A percentile compares a stretch with the other conserved stretches of the same genome.
These are phyloP conservation scores for Bryum argenteum DNA, from an alignment of 225 moss, liverwort and hornwort species.

Conservation along the genomic window DNA sequence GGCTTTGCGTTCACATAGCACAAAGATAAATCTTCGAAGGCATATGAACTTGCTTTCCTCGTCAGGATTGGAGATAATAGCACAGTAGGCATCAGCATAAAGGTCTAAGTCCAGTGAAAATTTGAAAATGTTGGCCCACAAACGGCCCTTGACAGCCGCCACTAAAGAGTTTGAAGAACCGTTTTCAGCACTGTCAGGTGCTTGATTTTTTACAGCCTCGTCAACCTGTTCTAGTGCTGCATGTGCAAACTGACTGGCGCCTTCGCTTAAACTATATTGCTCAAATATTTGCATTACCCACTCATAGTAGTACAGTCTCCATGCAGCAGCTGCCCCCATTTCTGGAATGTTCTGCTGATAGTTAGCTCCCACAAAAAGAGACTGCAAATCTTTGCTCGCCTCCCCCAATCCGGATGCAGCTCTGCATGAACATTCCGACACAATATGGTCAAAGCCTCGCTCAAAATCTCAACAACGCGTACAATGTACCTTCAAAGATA, in stretches of 20 bases:
- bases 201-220: slow-evolving; percentile 68
- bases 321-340: slow-evolving; percentile 74
- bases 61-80: slow-evolving; percentile 94
- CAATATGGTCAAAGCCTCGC: slow-evolving; percentile 16
- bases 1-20: slow-evolving; percentile 89
- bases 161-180: slow-evolving; percentile 46
- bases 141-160: slow-evolving; percentile 78
- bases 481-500: slow-evolving; percentile 22
- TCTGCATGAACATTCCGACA: slow-evolving; percentile 43
- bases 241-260: slow-evolving; percentile 97
- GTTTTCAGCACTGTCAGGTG: slow-evolving; percentile 50
- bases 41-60: slow-evolving; percentile 92
- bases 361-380: slow-evolving; percentile 78
- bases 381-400: slow-evolving; percentile 81
- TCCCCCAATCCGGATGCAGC: slow-evolving; percentile 90
- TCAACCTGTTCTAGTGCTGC: slow-evolving; percentile 97
- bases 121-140: slow-evolving; percentile 98
- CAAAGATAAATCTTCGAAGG: slow-evolving; percentile 83
- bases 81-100: slow-evolving; percentile 91
- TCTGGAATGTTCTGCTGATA: slow-evolving; percentile 82
- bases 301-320: slow-evolving; percentile 92
- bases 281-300: slow-evolving; percentile 99
- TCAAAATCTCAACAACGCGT: slow-evolving; percentile 6
- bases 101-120: slow-evolving; percentile 94
- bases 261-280: slow-evolving; percentile 93